Conservation (phyloP, 1,139 yeast genomes). For the Wickerhamiella pararugosa region DNA sequence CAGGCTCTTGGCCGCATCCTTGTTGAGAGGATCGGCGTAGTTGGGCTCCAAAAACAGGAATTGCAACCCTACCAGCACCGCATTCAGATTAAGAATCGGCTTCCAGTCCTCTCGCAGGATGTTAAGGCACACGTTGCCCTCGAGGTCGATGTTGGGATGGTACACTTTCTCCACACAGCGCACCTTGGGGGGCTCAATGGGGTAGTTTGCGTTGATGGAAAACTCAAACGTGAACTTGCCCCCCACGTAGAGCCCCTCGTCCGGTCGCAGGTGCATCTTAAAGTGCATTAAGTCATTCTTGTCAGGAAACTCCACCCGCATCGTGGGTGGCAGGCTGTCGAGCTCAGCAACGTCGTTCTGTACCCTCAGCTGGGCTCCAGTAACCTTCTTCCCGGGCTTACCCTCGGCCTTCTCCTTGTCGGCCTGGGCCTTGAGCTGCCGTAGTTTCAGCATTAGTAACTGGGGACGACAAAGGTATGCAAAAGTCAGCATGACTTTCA, state of each 20-base stretch:
- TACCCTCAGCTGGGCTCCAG: constrained; percentile 32
- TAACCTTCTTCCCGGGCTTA: constrained; percentile 28
- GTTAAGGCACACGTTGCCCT: constrained; percentile 85
- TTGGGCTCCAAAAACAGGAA: constrained; percentile 83
- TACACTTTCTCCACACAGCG: constrained; percentile 54
- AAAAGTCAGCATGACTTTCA: too few species aligned
- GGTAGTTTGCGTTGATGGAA: constrained; percentile 55
- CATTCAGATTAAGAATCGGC: constrained; percentile 72
- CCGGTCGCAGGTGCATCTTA: constrained; percentile 48
- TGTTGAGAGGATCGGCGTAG: constrained; percentile 82
- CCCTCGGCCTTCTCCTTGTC: constrained; percentile 21
- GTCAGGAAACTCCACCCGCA: constrained; percentile 41
- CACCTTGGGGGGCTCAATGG: constrained; percentile 87
- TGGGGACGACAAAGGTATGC: too few species aligned
- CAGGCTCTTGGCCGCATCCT: constrained; percentile 66
- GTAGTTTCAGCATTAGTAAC: constrained; percentile 24
- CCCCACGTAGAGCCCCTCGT: constrained; percentile 59
- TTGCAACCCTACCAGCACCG: constrained; percentile 72
- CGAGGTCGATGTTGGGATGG: constrained; percentile 85
- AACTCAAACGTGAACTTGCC: constrained; percentile 60
- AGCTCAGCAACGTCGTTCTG: constrained; percentile 46
- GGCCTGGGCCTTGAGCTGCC: constrained; percentile 29
- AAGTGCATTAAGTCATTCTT: constrained; percentile 47
- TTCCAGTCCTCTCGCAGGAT: constrained; percentile 93
- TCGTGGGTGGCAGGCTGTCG: constrained; percentile 51